Conservation (phyloP, 225 moss, liverwort and hornwort genomes). For the Rhytidiadelphus loreus region DNA sequence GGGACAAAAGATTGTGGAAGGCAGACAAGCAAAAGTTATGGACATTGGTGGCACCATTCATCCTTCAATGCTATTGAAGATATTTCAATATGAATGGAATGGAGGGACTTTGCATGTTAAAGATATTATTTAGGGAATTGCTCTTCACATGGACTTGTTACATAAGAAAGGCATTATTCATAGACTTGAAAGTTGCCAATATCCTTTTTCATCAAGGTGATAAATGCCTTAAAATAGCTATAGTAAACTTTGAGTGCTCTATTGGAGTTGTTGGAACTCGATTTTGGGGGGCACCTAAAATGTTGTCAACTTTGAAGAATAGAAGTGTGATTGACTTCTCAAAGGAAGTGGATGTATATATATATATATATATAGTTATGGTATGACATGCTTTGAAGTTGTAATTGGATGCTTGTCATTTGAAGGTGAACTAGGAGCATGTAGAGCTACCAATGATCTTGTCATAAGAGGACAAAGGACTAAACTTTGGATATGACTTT, state of each 20-base stretch:
- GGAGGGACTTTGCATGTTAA: fast-evolving
- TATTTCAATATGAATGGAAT: background rate
- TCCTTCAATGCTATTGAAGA: background rate
- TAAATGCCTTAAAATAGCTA: fast-evolving
- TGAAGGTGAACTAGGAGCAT: no score
- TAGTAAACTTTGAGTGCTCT: background rate
- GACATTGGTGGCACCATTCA: fast-evolving
- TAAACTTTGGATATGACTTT: no score
- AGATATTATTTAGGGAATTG: background rate
- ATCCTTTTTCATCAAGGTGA: fast-evolving
- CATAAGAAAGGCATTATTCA: background rate
- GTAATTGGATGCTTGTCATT: no score
- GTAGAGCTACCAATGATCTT: no score
- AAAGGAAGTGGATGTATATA: no score
- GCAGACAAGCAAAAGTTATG: fast-evolving
- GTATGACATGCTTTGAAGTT: no score
- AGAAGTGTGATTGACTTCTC: background rate
- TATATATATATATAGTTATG: no score
- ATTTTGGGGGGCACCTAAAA: background rate
- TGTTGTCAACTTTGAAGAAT: background rate
- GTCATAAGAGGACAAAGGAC: no score
- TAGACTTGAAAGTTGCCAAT: background rate
- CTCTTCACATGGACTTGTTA: fast-evolving
- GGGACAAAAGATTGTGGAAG: background rate
- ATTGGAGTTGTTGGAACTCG: background rate